A percentile compares a stretch with the other conserved stretches of the same genome.
Evolutionary conservation across 768 basidiomycete species (phyloP).

Genomic region (Rhodocollybia butyracea): DNA sequence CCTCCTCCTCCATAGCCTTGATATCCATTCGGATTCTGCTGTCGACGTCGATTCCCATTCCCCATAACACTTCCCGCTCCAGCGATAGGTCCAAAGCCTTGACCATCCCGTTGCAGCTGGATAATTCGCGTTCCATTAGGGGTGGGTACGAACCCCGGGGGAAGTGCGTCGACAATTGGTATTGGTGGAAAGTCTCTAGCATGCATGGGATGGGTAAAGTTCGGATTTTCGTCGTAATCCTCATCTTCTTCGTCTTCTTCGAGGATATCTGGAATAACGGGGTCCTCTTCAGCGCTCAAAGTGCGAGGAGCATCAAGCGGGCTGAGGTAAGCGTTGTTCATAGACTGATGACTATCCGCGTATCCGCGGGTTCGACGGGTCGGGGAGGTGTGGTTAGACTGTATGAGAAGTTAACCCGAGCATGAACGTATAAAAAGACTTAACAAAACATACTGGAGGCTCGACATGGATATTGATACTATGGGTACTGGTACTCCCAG

Average conservation of each 20-base stretch:
- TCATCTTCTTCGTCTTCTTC: conserved; percentile 3
- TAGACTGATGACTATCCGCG: neutral
- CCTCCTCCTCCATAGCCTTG: neutral
- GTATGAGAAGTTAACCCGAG: neutral
- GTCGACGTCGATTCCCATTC: no score
- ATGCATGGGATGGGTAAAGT: neutral
- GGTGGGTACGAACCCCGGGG: conserved; percentile 2
- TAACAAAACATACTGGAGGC: neutral
- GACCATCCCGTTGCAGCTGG: neutral
- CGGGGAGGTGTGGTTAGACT: neutral
- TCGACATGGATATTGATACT: conserved; percentile 3
- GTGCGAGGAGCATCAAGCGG: neutral
- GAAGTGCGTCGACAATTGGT: conserved; percentile 1
- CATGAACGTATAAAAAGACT: neutral
- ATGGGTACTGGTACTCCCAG: conserved; percentile 1
- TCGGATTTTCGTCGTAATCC: neutral
- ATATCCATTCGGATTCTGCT: neutral
- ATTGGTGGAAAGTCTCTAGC: neutral
- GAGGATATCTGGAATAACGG: neutral
- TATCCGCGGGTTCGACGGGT: neutral
- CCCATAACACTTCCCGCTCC: neutral
- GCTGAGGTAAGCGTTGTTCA: conserved; percentile 2
- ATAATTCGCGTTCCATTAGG: neutral
- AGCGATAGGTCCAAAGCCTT: neutral
- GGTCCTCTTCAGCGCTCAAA: neutral